Evolutionary conservation across 2,329 filamentous ascomycete genomes (phyloP).

Genomic region (Drechmeria coniospora): DNA sequence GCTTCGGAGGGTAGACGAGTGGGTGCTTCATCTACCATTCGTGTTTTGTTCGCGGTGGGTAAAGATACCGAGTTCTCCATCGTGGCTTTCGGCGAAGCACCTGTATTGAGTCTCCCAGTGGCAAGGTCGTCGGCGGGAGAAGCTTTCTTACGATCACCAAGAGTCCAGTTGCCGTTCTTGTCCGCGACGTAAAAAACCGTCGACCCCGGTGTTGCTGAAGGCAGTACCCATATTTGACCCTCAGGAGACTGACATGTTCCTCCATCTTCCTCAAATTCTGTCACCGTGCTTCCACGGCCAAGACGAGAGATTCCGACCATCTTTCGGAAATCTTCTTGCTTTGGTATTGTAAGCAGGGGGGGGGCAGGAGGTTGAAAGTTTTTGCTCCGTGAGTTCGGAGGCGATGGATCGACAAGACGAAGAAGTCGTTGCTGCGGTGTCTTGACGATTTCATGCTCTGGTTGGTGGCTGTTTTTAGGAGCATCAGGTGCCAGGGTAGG

Average conservation of each 20-base stretch:
- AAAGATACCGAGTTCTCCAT: conserved; percentile 2
- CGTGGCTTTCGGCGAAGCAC: conserved; percentile 3
- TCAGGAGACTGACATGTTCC: conserved; percentile 17
- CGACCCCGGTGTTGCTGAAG: conserved; percentile 27
- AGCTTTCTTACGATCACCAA: conserved; percentile 22
- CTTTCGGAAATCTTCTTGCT: conserved; percentile 1
- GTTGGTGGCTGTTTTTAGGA: too few species aligned
- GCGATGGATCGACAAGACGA: conserved; percentile 4
- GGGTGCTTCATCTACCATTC: not conserved
- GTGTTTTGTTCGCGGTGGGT: conserved; percentile 1
- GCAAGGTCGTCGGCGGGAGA: conserved; percentile 12
- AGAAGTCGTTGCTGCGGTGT: not conserved
- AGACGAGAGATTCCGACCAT: not conserved
- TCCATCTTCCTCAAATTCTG: conserved; percentile 38
- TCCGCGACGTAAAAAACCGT: conserved; percentile 35
- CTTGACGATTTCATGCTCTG: too few species aligned
- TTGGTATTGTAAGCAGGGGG: conserved; percentile 15
- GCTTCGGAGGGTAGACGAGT: not conserved
- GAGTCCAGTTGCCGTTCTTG: conserved; percentile 37
- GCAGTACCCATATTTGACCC: conserved; percentile 35
- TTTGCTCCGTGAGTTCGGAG: conserved; percentile 5
- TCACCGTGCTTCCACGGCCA: conserved; percentile 27
- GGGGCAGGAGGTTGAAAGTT: conserved; percentile 9
- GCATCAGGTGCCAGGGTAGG: conserved; percentile 30
- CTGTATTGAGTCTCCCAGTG: conserved; percentile 6